Evolutionary conservation across 495 filamentous ascomycete genomes (phyloP), one percentile per base, ranked within the genome.

Genomic region (Trichoderma parareesei): DNA sequence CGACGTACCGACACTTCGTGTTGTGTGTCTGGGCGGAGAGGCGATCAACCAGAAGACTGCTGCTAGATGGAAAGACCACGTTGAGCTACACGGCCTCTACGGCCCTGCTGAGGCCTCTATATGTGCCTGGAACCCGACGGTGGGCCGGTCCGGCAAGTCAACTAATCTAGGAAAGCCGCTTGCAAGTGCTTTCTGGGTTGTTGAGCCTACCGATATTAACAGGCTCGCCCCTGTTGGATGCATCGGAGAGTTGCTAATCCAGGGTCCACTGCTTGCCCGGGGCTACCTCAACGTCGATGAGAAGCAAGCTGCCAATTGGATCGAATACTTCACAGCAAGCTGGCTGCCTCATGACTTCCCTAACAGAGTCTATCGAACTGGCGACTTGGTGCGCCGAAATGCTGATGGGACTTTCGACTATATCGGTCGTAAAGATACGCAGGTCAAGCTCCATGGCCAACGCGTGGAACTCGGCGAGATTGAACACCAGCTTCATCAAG

Each of bases 221-320:
- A 64, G 38, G 4, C 65, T 81, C 5, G 66, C 77, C 37, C 77
- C 79, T 2, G 70, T 77, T 35, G 82, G 81, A 9, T 69, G 71
- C 1, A 71, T 78, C 20, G 81, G 81, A 3, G 82, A 84, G 67
- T 67, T 84, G 27, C 69, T 77, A 8, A 71, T 84, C 38, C 38
- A 63, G 35, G 61, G 61, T 13, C 40, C 61, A 7, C 7, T 73
- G 70, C 2, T 85, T 3, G 72, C 71, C 8, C 81, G 83, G 0
- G 79, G 76, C 59, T 63, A 69, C 5, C 63, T 76, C 69, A 77
- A 27, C 49, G 41, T 44, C 4, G 13, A 44, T 0, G 53, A 49
- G 0, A 61, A 71, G 38, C 61, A 69, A 2, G 57, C 61, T 6
- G 65, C 42, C 3, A 71, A 65, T 65, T 65, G 65, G 16, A 20